Conservation (phyloP, 208 protist species). For the Kentomonas sorsogonicus region DNA sequence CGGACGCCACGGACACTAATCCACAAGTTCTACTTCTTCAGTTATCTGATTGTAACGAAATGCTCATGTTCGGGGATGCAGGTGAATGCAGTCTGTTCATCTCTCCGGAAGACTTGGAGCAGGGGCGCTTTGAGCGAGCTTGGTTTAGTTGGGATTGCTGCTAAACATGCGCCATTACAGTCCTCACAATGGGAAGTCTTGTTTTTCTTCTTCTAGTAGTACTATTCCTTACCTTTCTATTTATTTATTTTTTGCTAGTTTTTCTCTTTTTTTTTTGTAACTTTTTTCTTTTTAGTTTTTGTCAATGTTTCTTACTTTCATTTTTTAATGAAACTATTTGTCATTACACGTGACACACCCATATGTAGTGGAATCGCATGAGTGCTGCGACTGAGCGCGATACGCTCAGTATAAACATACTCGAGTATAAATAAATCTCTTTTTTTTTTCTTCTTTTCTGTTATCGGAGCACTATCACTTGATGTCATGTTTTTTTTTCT, state of each 20-base stretch:
- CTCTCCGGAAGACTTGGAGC: conserved; percentile 5
- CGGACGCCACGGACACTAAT: too few species aligned
- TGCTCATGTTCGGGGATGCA: conserved; percentile 15
- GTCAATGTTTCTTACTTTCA: not conserved
- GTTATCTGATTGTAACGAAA: conserved; percentile 9
- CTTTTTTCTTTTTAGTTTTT: not conserved
- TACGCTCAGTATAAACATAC: not conserved
- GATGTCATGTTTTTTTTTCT: not conserved
- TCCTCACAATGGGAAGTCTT: not conserved
- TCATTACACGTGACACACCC: not conserved
- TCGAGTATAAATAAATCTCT: not conserved
- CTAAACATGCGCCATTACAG: too few species aligned
- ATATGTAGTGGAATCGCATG: too few species aligned
- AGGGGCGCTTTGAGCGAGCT: conserved; percentile 3
- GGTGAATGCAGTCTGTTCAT: conserved; percentile 19
- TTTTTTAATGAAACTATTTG: not conserved
- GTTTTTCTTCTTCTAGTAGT: not conserved
- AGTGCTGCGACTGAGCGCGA: not conserved
- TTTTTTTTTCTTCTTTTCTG: not conserved
- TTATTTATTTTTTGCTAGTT: not conserved
- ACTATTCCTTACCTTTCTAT: not conserved
- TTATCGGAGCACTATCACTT: not conserved
- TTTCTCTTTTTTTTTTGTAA: not conserved
- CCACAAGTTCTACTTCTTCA: conserved; percentile 16
- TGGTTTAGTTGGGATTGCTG: conserved; percentile 24